phyloP scores from a whole-genome alignment of 2,329 filamentous ascomycete genomes.

The Orbilia brochopaga region DNA sequence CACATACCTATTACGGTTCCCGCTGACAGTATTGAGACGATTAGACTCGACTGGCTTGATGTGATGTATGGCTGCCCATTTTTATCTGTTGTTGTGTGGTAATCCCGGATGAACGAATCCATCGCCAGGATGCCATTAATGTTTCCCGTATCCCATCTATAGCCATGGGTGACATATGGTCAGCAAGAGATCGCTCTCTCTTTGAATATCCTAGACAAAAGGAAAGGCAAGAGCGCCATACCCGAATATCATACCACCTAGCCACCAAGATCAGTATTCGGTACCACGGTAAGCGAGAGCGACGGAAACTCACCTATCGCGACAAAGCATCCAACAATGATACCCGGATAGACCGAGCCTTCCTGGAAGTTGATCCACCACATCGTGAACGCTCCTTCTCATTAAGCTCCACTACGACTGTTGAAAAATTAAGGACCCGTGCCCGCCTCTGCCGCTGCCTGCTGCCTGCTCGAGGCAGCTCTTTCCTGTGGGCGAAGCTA shows the following conservation, averaged over 20 bases:
- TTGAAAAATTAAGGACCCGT: constrained; percentile 9
- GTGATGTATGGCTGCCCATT: constrained; percentile 41
- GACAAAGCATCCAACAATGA: constrained; percentile 49
- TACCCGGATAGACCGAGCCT: constrained; percentile 47
- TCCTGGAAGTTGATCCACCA: constrained; percentile 50
- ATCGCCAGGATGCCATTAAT: constrained; percentile 68
- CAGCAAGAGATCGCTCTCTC: neutral
- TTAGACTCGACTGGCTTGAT: constrained; percentile 64
- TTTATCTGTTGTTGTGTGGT: constrained; percentile 22
- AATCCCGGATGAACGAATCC: constrained; percentile 55
- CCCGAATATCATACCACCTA: constrained; percentile 49
- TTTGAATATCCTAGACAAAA: neutral
- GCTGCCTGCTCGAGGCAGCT: constrained; percentile 40
- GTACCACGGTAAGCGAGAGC: neutral
- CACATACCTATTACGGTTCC: constrained; percentile 79
- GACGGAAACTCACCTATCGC: constrained; percentile 32
- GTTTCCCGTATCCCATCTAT: constrained; percentile 62
- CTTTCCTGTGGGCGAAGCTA: constrained; percentile 25
- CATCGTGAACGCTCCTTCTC: constrained; percentile 23
- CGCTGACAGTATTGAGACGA: constrained; percentile 76
- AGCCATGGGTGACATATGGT: neutral
- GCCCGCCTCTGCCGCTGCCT: neutral
- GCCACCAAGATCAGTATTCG: constrained; percentile 4
- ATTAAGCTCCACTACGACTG: constrained; percentile 8
- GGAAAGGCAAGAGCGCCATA: constrained; percentile 6